A percentile compares a stretch with the other conserved stretches of the same genome.
Evolutionary conservation across 1,284 basidiomycete genomes (phyloP).

Genomic region (Ceratobasidium sp.): DNA sequence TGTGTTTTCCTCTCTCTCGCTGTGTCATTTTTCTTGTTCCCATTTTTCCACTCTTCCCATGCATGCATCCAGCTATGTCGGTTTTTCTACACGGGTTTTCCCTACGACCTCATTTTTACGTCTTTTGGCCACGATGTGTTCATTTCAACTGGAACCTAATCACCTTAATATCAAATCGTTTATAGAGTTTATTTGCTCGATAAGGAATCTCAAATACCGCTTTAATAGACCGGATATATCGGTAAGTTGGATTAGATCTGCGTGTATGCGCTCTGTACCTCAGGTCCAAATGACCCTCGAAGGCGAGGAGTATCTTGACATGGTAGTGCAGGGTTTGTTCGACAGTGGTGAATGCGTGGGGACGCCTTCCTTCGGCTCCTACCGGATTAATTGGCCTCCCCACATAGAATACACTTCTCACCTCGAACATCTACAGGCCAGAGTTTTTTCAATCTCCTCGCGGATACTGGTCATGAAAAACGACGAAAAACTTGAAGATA

Average conservation of each 20-base stretch:
- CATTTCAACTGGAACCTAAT: conserved; percentile 1
- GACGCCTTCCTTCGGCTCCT: too few species aligned
- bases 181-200: conserved; percentile 7
- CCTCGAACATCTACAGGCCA: too few species aligned
- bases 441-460: too few species aligned
- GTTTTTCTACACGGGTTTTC: not conserved
- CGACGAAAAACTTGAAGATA: too few species aligned
- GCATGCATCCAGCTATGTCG: not conserved
- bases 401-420: too few species aligned
- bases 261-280: too few species aligned
- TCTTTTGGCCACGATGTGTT: conserved; percentile 19
- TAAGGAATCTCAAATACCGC: conserved; percentile 1
- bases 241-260: too few species aligned
- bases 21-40: conserved; percentile 6
- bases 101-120: conserved; percentile 15
- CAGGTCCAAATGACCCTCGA: not conserved
- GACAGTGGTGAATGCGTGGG: too few species aligned
- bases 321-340: too few species aligned
- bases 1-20: conserved; percentile 4
- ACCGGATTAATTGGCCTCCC: too few species aligned
- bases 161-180: conserved; percentile 6
- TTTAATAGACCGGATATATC: not conserved
- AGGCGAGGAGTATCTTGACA: too few species aligned
- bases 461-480: too few species aligned
- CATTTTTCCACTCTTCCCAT: not conserved